Percentiles rank a stretch among this genome's conserved stretches.
These are phyloP conservation scores for Pelomyxa schiedti DNA, from an alignment of 78 protist genomes.

Conservation along the genomic window DNA sequence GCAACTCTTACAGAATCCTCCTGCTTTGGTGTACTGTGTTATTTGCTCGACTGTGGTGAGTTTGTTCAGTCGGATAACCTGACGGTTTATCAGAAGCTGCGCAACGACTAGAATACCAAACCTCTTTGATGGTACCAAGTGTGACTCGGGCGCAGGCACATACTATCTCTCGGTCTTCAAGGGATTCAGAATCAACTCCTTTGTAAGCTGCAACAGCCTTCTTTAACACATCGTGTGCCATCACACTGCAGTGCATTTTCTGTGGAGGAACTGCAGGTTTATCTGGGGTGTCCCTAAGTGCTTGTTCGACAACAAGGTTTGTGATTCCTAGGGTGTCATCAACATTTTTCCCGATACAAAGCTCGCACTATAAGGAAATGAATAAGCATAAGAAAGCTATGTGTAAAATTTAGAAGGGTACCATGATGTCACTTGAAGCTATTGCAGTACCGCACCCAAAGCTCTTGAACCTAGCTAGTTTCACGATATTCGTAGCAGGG, in stretches of 20 bases:
- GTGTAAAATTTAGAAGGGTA: not conserved
- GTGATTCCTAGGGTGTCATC: not conserved
- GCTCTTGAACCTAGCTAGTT: not conserved
- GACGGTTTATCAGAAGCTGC: too few species aligned
- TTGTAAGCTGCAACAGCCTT: not conserved
- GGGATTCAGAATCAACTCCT: not conserved
- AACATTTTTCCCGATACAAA: not conserved
- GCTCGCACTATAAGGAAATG: not conserved
- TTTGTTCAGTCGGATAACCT: not conserved
- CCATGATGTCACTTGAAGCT: not conserved
- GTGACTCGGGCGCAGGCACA: not conserved
- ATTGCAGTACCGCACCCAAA: not conserved
- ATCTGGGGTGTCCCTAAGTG: not conserved
- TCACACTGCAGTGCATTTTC: not conserved
- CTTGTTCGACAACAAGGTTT: not conserved
- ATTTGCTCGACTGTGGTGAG: not conserved
- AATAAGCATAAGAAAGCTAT: not conserved
- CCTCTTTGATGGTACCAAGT: not conserved
- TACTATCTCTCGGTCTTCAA: not conserved
- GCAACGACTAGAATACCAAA: too few species aligned
- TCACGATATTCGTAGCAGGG: not conserved
- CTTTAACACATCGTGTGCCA: not conserved
- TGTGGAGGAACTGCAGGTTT: not conserved
- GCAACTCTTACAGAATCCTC: not conserved
- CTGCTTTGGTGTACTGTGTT: not conserved